Base-by-base conservation (phyloP, 805 yeast genomes). In the Metschnikowia bowlesiae region DNA sequence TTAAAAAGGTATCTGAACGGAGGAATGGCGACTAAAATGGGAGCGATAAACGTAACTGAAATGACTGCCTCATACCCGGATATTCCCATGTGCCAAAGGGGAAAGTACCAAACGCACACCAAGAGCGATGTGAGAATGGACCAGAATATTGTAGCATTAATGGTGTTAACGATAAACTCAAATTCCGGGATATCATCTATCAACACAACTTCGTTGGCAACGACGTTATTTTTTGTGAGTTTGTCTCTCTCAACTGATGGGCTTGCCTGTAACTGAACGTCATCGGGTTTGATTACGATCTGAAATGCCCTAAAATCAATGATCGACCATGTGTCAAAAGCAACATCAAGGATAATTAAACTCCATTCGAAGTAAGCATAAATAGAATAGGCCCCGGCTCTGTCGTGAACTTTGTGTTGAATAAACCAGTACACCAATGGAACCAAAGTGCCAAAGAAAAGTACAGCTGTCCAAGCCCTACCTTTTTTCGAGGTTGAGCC, bases 301-400 rank as follows among this genome's bases (percentile, higher is more conserved):
- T 79, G 79, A n/a, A 91, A 63, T 41, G 76, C 79, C 22, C 73
- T 59, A 61, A 94, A 89, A 60, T 92, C 97, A 22, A 74, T 53
- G 14, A 82, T 76, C 0, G 96, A 78, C 78, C 88, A 84, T 0
- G 94, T 74, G 67, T 94, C 99, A 66, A 90, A 94, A 5, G 80
- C 83, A 29, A 94, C 75, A 63, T 94, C 99, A 48, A 90, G 75
- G 30, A 90, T 61, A 49, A 94, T 88, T 62, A 94, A 74, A 1
- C 87, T 70, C 99, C 99, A 94, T 70, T 94, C 99, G 60, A 89
- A 85, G 67, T 89, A 90, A 0, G 99, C 96, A 66, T 94, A 94
- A 42, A 83, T 79, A 0, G 98, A 91, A 65, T 94, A 94, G 2
- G 99, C 97, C n/a, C 99, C 99, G 0, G 97, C 80, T 42, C 83